Evolutionary conservation across 2,329 filamentous ascomycete species (phyloP).

Genomic region (Calonectria pseudoturangicola): DNA sequence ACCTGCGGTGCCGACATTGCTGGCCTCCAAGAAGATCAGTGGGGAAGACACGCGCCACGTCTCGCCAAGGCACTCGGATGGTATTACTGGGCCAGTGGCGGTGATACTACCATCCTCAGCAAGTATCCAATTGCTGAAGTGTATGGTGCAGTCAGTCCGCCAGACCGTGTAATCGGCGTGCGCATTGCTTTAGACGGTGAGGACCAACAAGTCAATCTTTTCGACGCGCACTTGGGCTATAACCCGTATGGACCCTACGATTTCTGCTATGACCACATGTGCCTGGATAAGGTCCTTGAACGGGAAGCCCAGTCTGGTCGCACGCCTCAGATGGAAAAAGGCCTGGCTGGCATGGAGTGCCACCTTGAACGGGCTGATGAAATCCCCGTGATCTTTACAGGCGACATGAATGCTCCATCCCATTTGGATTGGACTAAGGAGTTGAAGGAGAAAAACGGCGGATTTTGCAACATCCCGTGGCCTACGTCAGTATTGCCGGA

Average conservation of each 20-base stretch:
- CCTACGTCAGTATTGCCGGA: slow-evolving; percentile 8
- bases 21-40: slow-evolving; percentile 15
- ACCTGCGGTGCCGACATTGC: slow-evolving; percentile 9
- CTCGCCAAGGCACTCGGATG: slow-evolving; percentile 3
- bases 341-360: neutral
- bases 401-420: slow-evolving; percentile 12
- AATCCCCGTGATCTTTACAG: slow-evolving; percentile 4
- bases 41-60: neutral
- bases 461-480: slow-evolving; percentile 2
- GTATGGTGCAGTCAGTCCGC: slow-evolving; percentile 2
- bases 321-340: slow-evolving; percentile 12
- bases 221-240: slow-evolving; percentile 1
- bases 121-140: slow-evolving; percentile 12
- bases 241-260: slow-evolving; percentile 7
- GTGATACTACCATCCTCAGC: slow-evolving; percentile 3
- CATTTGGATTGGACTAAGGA: slow-evolving; percentile 16
- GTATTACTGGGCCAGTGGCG: slow-evolving; percentile 13
- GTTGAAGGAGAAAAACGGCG: neutral
- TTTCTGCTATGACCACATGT: slow-evolving; percentile 26
- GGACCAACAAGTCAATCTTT: slow-evolving; percentile 3
- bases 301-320: slow-evolving; percentile 14
- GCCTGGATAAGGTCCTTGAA: neutral
- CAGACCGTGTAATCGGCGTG: slow-evolving; percentile 3
- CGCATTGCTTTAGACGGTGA: slow-evolving; percentile 9
- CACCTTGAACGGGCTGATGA: slow-evolving; percentile 2